phyloP scores from a whole-genome alignment of 495 filamentous ascomycete species.

The Cladorrhinum samala region DNA sequence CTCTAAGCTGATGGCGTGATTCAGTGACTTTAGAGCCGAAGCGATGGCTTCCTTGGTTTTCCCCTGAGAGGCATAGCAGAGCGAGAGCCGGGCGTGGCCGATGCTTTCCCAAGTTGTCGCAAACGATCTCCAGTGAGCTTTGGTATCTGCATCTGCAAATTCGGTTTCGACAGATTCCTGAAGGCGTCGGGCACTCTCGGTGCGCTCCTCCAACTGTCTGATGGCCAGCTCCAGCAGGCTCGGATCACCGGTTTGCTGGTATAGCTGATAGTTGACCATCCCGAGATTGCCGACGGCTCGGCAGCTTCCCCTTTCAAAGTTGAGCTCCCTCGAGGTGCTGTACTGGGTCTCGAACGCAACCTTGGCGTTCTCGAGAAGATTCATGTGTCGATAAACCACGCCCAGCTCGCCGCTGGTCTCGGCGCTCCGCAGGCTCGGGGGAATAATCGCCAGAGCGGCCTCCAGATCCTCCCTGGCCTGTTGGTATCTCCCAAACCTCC shows the following conservation, averaged over 20 bases:
- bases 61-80: constrained; percentile 9
- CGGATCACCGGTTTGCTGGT: background rate
- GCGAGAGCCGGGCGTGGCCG: constrained; percentile 16
- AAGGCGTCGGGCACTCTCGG: background rate
- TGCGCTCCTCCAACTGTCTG: constrained; percentile 8
- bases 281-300: constrained; percentile 32
- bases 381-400: constrained; percentile 26
- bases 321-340: constrained; percentile 16
- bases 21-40: background rate
- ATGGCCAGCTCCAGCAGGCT: constrained; percentile 2
- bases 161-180: background rate
- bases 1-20: background rate
- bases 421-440: constrained; percentile 6
- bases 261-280: constrained; percentile 28
- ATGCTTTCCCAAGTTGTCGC: background rate
- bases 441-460: constrained; percentile 1
- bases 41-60: background rate
- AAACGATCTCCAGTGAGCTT: constrained; percentile 7
- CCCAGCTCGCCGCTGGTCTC: constrained; percentile 23
- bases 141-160: background rate
- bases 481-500: constrained; percentile 20
- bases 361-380: constrained; percentile 19
- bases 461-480: constrained; percentile 11
- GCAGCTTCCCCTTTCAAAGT: constrained; percentile 14
- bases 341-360: constrained; percentile 20